phyloP scores from a whole-genome alignment of 2,329 filamentous ascomycete species.

The Colletotrichum lini region DNA sequence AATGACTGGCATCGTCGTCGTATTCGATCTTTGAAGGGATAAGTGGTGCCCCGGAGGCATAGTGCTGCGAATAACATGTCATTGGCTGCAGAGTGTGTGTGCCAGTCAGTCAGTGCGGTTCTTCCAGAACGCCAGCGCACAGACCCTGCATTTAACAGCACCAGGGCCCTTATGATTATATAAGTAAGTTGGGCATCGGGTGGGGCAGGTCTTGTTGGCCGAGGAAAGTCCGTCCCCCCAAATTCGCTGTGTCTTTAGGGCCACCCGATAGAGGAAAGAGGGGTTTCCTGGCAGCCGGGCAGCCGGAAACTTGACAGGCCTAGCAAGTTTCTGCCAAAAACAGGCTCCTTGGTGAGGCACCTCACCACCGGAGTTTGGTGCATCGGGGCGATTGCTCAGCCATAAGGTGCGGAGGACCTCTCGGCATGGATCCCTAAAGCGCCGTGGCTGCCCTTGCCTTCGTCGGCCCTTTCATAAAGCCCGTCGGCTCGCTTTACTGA shows the following conservation, averaged over 20 bases:
- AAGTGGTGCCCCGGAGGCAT: conserved; percentile 5
- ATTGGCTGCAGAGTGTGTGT: conserved; percentile 23
- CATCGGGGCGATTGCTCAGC: not conserved
- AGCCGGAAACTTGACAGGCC: not conserved
- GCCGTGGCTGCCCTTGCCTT: conserved; percentile 15
- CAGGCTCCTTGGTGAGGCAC: conserved; percentile 11
- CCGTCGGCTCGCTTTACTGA: conserved; percentile 22
- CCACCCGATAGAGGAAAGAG: not conserved
- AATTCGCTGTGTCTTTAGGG: not conserved
- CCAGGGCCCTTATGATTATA: conserved; percentile 25
- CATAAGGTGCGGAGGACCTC: not conserved
- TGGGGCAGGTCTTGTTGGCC: conserved; percentile 28
- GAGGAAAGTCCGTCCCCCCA: conserved; percentile 5
- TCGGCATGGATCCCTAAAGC: conserved; percentile 5
- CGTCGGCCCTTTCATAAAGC: conserved; percentile 27
- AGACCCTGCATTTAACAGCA: conserved; percentile 1
- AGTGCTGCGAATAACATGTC: conserved; percentile 32
- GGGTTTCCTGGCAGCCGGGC: not conserved
- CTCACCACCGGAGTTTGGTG: not conserved
- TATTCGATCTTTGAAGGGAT: not conserved
- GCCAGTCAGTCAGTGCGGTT: not conserved
- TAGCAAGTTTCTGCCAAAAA: not conserved
- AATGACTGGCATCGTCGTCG: not conserved
- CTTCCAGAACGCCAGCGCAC: conserved; percentile 6
- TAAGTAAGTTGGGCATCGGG: conserved; percentile 36